phyloP scores from a whole-genome alignment of 495 filamentous ascomycete species.

The Xylaria acuta region DNA sequence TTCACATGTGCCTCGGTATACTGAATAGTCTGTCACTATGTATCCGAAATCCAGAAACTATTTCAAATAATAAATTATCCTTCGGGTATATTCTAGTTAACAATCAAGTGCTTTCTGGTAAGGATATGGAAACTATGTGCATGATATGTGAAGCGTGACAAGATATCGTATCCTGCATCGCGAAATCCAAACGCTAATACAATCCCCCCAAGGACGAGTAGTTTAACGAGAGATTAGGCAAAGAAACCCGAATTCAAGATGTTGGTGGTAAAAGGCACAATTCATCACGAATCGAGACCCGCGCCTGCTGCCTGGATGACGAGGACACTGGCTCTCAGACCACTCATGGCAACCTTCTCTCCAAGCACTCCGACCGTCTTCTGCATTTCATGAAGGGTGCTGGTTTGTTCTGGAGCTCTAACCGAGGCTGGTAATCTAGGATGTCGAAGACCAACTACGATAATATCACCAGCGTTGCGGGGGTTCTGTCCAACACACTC shows the following conservation, averaged over 20 bases:
- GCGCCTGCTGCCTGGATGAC: conserved; percentile 71
- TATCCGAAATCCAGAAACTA: not conserved
- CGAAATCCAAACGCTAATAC: not conserved
- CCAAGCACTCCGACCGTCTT: conserved; percentile 72
- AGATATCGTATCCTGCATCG: not conserved
- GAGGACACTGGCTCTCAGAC: conserved; percentile 74
- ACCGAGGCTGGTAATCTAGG: conserved; percentile 39
- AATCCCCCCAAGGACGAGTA: not conserved
- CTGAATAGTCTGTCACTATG: not conserved
- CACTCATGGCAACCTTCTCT: conserved; percentile 64
- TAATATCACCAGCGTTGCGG: conserved; percentile 77
- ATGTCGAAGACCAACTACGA: conserved; percentile 72
- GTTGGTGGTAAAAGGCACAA: not conserved
- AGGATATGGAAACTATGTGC: not conserved
- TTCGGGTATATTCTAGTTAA: not conserved
- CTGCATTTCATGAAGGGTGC: conserved; percentile 55
- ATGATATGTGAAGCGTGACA: not conserved
- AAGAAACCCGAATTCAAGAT: not conserved
- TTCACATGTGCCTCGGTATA: not conserved
- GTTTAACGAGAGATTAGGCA: not conserved
- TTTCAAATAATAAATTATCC: not conserved
- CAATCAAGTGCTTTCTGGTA: not conserved
- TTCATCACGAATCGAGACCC: conserved; percentile 29
- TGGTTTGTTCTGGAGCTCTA: conserved; percentile 38
- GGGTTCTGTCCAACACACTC: conserved; percentile 65